Conservation (phyloP, 2,329 filamentous ascomycete genomes). For the Penicillium glabrum region DNA sequence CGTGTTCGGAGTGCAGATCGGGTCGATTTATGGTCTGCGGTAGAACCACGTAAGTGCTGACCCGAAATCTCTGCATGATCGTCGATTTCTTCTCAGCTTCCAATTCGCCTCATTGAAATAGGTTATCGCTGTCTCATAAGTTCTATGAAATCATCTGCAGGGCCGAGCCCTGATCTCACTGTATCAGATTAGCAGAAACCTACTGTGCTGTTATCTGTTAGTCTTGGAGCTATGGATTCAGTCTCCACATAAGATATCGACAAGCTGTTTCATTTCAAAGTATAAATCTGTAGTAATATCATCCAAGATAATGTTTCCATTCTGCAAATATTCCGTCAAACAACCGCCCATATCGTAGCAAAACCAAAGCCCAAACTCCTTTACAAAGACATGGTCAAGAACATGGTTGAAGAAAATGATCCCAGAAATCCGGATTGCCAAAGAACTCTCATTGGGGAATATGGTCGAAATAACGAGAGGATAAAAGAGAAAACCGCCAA, state of each 20-base stretch:
- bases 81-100: too few relatives aligned
- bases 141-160: too few relatives aligned
- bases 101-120: too few relatives aligned
- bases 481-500: background rate
- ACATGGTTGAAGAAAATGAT: background rate
- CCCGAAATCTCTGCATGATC: too few relatives aligned
- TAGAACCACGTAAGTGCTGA: too few relatives aligned
- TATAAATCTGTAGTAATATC: background rate
- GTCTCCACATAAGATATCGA: background rate
- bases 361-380: background rate
- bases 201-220: too few relatives aligned
- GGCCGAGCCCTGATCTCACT: too few relatives aligned
- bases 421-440: background rate
- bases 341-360: background rate
- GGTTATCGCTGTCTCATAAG: too few relatives aligned
- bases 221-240: background rate
- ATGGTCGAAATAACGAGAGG: background rate
- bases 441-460: background rate
- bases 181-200: too few relatives aligned
- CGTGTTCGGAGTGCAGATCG: too few relatives aligned
- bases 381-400: background rate
- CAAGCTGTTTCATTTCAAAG: background rate
- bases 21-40: too few relatives aligned
- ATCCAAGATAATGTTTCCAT: background rate
- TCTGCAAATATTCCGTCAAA: background rate